Evolutionary conservation across 768 basidiomycete species (phyloP), one percentile per base, ranked within the genome.

Genomic region (Steccherinum ochraceum): DNA sequence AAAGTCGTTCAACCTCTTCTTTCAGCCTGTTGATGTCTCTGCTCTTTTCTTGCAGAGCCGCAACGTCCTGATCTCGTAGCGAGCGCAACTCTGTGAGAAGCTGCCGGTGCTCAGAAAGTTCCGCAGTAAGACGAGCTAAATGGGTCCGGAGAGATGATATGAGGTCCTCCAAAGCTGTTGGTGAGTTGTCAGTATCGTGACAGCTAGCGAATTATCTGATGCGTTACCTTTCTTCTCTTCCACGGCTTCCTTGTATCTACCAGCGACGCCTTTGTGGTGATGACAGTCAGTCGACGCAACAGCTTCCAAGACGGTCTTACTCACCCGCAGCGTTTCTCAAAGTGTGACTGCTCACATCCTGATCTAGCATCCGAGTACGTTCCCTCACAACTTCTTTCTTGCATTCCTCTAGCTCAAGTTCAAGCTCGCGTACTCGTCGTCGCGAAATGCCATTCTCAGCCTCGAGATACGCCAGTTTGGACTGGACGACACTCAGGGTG

Each of bases 161-260:
- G 4, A 95, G 72, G 0, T 84, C 80, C 65, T 95, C 93, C 2
- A 96, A 72, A 13, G 89, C 93, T 94, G 39, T 12, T 5, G 42
- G 60, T 10, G 12, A 51, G 43, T 39, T 12, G 13, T 4, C 0
- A 42, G n/a, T 19, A 25, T 35, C 24, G 35, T 43, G 26, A n/a
- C 10, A n/a, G 18, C 30, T 3, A 61, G 67, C n/a, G n/a, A n/a
- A n/a, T n/a, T n/a, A n/a, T n/a, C n/a, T n/a, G n/a, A n/a, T n/a
- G n/a, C n/a, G n/a, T 10, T 46, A 92, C 91, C 89, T 74, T 89
- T 89, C 65, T 93, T 93, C 65, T 93, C 91, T 54, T 89, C 86
- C 0, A 94, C 86, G 3, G 81, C 86, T 56, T 89, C 85, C 51
- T 76, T 76, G 57, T 93, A 91, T 47, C 84, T 71, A 45, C 51